A percentile compares a stretch with the other conserved stretches of the same genome.
These are phyloP conservation scores for Podospora bellae-mahoneyi DNA, from an alignment of 495 filamentous ascomycete species.

Conservation along the genomic window DNA sequence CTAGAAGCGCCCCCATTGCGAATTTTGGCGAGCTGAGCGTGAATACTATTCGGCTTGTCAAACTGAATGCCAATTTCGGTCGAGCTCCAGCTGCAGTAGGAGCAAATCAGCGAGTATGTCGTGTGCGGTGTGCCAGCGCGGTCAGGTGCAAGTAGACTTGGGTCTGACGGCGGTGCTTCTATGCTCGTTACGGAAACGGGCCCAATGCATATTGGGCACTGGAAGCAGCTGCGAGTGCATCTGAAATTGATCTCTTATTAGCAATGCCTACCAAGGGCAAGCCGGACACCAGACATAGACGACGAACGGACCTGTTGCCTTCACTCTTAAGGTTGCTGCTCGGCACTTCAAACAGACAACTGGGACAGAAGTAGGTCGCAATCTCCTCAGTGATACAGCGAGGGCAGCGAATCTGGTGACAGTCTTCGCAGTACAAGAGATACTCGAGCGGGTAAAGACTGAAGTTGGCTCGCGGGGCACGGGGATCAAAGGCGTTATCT, in stretches of 20 bases:
- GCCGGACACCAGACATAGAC: neutral
- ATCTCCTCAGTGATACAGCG: slow-evolving; percentile 90
- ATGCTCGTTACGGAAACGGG: slow-evolving; percentile 69
- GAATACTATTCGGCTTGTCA: slow-evolving; percentile 80
- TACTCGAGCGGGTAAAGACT: slow-evolving; percentile 91
- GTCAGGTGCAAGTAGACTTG: slow-evolving; percentile 39
- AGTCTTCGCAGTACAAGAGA: slow-evolving; percentile 93
- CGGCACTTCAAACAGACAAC: slow-evolving; percentile 90
- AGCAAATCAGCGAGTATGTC: slow-evolving; percentile 77
- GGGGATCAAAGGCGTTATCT: slow-evolving; percentile 80
- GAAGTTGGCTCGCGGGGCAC: slow-evolving; percentile 77
- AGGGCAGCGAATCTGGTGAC: slow-evolving; percentile 89
- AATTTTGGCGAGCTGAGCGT: slow-evolving; percentile 66
- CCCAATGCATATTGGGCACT: slow-evolving; percentile 85
- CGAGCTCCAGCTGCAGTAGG: slow-evolving; percentile 88
- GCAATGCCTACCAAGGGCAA: slow-evolving; percentile 4
- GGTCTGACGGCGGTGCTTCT: slow-evolving; percentile 47
- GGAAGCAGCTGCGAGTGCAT: slow-evolving; percentile 91
- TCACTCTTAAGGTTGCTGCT: slow-evolving; percentile 86
- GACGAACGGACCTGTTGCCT: slow-evolving; percentile 72
- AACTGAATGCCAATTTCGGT: slow-evolving; percentile 87
- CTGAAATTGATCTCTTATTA: slow-evolving; percentile 46
- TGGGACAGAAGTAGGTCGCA: slow-evolving; percentile 92
- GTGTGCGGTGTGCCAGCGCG: slow-evolving; percentile 30
- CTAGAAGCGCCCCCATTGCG: slow-evolving; percentile 49